Percentiles rank a stretch among this genome's conserved stretches.
Evolutionary conservation across 2,329 filamentous ascomycete species (phyloP).

Genomic region (Fusarium sp.): DNA sequence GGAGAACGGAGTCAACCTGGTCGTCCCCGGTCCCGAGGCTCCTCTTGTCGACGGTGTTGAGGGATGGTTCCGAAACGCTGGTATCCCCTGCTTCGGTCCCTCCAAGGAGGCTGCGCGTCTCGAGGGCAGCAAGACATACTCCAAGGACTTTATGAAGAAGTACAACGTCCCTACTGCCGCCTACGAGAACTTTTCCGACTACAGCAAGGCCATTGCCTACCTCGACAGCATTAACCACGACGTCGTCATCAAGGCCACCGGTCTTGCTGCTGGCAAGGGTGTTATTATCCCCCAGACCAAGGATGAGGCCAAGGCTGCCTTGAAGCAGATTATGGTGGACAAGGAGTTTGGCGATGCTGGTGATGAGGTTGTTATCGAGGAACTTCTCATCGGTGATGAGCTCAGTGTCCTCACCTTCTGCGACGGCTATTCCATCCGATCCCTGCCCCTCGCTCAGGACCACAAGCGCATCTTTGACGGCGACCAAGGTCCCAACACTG

Average conservation of each 20-base stretch:
- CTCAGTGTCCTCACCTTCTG: conserved; percentile 91
- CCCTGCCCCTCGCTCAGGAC: conserved; percentile 91
- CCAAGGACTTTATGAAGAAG: conserved; percentile 97
- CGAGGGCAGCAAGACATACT: conserved; percentile 97
- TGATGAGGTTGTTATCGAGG: conserved; percentile 93
- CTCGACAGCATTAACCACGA: conserved; percentile 76
- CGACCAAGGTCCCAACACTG: conserved; percentile 91
- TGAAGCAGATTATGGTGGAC: conserved; percentile 91
- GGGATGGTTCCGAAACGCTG: conserved; percentile 78
- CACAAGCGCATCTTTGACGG: conserved; percentile 96
- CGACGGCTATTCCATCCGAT: conserved; percentile 86
- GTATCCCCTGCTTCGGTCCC: conserved; percentile 87
- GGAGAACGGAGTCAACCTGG: conserved; percentile 79
- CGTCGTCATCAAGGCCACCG: conserved; percentile 93
- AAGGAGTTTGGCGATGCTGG: conserved; percentile 88
- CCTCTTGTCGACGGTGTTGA: conserved; percentile 94
- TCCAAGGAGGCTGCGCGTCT: conserved; percentile 85
- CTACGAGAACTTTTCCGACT: conserved; percentile 89
- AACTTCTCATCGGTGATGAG: conserved; percentile 91
- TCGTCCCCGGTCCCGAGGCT: conserved; percentile 91
- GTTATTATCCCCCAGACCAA: conserved; percentile 88
- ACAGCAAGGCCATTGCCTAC: conserved; percentile 77
- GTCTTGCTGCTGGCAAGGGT: conserved; percentile 93
- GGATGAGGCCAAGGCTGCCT: conserved; percentile 82
- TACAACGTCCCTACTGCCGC: conserved; percentile 90